Evolutionary conservation across 2,329 filamentous ascomycete genomes (phyloP), one percentile per base, ranked within the genome.

Genomic region (Colletotrichum magnum): DNA sequence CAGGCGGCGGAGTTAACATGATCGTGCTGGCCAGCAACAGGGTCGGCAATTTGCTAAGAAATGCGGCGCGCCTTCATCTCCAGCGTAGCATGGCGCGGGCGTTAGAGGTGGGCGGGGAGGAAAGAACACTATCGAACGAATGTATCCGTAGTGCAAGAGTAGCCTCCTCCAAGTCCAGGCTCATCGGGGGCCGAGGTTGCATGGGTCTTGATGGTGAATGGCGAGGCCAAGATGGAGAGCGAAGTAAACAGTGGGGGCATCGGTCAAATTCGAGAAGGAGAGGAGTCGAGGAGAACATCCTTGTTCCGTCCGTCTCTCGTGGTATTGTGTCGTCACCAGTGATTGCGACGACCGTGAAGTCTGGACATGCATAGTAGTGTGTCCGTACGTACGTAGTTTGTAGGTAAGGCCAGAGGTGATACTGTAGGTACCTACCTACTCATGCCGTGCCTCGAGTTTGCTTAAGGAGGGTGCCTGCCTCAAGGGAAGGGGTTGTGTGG

Each of bases 211-310:
- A 52, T 39, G 62, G 48, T 18, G 43, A 54, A 54, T 18, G 43
- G 50, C 26, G 39, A 66, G 56, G 51, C 62, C 66, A 69, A 69
- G 56, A 66, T 47, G 60, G 56, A 66, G 36, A 53, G 36, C 41
- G 39, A 57, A 69, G 56, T n/a, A 69, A 54, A 53, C 26, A 54
- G 54, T 64, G 50, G 48, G 48, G 63, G 13, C 43, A 16, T 21
- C 39, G 26, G 52, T 57, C 51, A 43, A 36, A 65, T 69, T 69
- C 66, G 56, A 69, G 43, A 66, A 66, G 28, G 39, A 60, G 61
- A 51, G 56, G 43, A 65, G 47, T 51, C 43, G 54, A 59, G 28
- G 39, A 54, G 47, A 50, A 13, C 7, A 50, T 41, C 39, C 59
- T 16, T 53, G 32, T 45, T 21, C 39, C 54, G 60, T 21, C 39